Base-by-base conservation (phyloP, 2,329 filamentous ascomycete species). In the Colletotrichum acutatum region DNA sequence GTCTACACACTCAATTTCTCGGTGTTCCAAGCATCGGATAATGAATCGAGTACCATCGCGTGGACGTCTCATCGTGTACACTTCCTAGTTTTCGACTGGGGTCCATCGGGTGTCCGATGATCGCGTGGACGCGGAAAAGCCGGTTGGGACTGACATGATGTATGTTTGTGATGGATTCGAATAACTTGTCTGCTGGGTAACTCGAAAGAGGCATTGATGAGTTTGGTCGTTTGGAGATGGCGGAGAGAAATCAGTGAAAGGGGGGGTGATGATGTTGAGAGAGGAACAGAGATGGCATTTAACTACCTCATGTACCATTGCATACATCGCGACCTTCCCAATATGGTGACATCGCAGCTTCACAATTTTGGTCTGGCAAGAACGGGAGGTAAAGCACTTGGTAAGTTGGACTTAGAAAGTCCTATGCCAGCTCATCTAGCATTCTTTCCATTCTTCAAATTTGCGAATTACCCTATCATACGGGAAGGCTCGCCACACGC, bases 161-260 rank as follows among this genome's bases (percentile, higher is more conserved):
- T 49, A 49, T 49, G 42, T 11, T 22, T 49, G 42, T 19, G 19
- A 49, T 22, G 42, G 19, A 4, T 22, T 49, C 8, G 8, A 22
- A 49, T 49, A 22, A 49, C 3, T 3, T 49, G 11, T 49, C 22
- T n/a, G 4, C 19, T n/a, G 42, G 7, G 8, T 42, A 49, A 3
- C 0, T n/a, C 4, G 8, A 49, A 8, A 49, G 19, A n/a, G 4
- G 8, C 19, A 42, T 1, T 1, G 4, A 4, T n/a, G 19, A 3
- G 19, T 22, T 49, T 3, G 19, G 19, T 9, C 11, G 2, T 22
- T 4, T 11, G 19, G 42, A 19, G 2, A 5, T n/a, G 8, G 19
- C 1, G 2, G 11, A n/a, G 19, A n/a, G 42, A 22, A 49, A n/a
- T 1, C 42, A n/a, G 42, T 19, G 3, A 19, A 49, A 0, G 42